Evolutionary conservation across 2,329 filamentous ascomycete genomes (phyloP).

Genomic region (Trichoderma guizhouense): DNA sequence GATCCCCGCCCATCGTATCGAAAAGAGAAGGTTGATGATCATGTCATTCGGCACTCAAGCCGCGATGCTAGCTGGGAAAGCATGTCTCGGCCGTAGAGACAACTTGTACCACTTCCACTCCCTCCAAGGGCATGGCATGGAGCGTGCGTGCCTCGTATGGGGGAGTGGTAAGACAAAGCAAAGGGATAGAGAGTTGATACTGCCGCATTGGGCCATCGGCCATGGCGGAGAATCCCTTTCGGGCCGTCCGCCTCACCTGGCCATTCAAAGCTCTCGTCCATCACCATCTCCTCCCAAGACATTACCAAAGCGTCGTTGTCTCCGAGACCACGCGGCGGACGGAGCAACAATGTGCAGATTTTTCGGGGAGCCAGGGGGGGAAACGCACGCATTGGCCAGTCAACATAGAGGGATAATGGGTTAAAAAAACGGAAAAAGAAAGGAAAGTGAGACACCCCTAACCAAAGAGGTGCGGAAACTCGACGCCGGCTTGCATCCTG

Average conservation of each 20-base stretch:
- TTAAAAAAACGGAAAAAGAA: neutral
- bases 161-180: neutral
- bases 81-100: neutral
- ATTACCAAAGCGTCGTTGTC: conserved; percentile 1
- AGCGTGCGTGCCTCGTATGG: neutral
- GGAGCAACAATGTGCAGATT: conserved; percentile 13
- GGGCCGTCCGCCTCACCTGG: conserved; percentile 17
- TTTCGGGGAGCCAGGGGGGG: neutral
- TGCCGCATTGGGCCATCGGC: conserved; percentile 2
- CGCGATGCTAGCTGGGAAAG: neutral
- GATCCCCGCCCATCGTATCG: conserved; percentile 8
- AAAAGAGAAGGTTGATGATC: conserved; percentile 15
- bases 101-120: neutral
- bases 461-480: neutral
- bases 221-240: conserved; percentile 15
- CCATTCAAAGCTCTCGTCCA: neutral
- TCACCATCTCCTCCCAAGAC: neutral
- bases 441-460: neutral
- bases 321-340: conserved; percentile 11
- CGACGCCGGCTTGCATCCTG: neutral
- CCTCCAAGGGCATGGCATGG: neutral
- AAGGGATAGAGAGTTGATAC: neutral
- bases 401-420: neutral
- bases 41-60: neutral
- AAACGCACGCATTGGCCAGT: neutral